These are phyloP conservation scores for Fusarium setosum DNA, from an alignment of 2,329 filamentous ascomycete genomes.

Conservation along the genomic window DNA sequence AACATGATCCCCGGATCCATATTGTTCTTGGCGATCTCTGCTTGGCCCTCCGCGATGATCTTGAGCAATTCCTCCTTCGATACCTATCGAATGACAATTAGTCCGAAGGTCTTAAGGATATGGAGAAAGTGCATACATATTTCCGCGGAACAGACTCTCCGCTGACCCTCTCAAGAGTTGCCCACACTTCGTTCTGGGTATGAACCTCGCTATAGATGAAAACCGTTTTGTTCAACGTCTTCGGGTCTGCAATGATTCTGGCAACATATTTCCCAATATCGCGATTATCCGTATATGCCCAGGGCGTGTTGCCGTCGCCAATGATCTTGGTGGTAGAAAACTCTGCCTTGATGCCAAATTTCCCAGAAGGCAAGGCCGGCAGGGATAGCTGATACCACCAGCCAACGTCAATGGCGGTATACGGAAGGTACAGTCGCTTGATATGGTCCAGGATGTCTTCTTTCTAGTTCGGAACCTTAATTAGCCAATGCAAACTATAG, in stretches of 20 bases:
- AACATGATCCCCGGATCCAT: background rate
- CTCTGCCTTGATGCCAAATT: background rate
- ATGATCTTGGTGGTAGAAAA: background rate
- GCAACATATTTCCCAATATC: background rate
- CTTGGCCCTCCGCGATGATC: too few relatives aligned
- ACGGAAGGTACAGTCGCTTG: background rate
- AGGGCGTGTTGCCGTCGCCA: background rate
- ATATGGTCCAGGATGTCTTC: background rate
- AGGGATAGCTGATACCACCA: background rate
- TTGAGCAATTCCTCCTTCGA: too few relatives aligned
- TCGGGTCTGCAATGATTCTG: background rate
- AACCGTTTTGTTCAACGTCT: background rate
- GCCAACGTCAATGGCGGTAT: background rate
- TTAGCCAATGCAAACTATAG: too few relatives aligned
- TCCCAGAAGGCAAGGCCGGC: background rate
- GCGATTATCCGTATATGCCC: background rate
- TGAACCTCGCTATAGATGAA: background rate
- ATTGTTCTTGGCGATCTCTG: background rate
- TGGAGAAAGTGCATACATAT: too few relatives aligned
- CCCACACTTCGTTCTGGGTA: background rate
- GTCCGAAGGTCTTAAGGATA: too few relatives aligned
- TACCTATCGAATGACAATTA: too few relatives aligned
- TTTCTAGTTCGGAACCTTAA: too few relatives aligned
- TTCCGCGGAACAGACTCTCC: background rate
- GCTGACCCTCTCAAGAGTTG: background rate